Percentiles rank a stretch among this genome's conserved stretches.
phyloP scores from a whole-genome alignment of 257 asterid genomes.

The Coffea canephora region DNA sequence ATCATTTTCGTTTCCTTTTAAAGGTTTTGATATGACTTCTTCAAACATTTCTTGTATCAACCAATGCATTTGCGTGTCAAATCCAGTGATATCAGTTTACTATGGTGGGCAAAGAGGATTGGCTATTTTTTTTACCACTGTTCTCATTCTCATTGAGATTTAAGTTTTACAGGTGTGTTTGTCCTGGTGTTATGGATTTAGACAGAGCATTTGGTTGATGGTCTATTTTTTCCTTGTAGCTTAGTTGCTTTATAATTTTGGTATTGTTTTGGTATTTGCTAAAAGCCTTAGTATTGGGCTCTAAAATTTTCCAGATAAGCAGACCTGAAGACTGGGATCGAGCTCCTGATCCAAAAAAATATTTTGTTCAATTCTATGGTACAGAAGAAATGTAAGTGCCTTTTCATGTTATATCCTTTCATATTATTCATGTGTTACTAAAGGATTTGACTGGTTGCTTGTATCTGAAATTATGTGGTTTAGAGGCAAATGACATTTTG shows the following conservation, averaged over 20 bases:
- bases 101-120: neutral
- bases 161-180: neutral
- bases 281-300: conserved; percentile 6
- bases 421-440: conserved; percentile 14
- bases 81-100: neutral
- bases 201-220: neutral
- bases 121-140: too few species aligned
- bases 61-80: neutral
- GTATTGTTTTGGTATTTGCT: neutral
- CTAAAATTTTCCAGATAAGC: conserved; percentile 60
- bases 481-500: neutral
- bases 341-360: conserved; percentile 67
- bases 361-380: conserved; percentile 83
- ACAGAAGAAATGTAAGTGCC: conserved; percentile 77
- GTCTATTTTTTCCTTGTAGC: neutral
- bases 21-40: too few species aligned
- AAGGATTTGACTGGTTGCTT: neutral
- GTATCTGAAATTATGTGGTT: neutral
- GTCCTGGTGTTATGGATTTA: neutral
- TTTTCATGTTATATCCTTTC: conserved; percentile 7
- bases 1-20: neutral
- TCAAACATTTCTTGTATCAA: neutral
- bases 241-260: neutral
- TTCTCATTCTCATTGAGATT: neutral
- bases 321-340: conserved; percentile 72